Evolutionary conservation across 129 eudicot genomes (phyloP).

Genomic region (Flaveria bidentis): DNA sequence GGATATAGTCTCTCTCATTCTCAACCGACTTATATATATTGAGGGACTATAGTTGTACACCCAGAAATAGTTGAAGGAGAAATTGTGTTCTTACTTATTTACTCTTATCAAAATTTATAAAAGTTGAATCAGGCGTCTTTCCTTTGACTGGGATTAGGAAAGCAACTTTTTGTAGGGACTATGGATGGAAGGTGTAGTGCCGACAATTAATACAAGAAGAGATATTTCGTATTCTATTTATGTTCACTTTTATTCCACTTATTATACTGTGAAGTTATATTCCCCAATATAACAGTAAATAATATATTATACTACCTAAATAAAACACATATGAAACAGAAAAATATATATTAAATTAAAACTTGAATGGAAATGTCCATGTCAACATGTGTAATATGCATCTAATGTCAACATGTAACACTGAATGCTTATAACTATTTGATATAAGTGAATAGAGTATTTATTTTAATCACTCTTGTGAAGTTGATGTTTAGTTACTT

Average conservation of each 20-base stretch:
- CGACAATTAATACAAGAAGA: slow-evolving; percentile 11
- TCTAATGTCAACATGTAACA: neutral
- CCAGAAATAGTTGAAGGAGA: neutral
- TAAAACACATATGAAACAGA: too few species aligned
- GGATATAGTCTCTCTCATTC: too few species aligned
- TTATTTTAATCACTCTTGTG: slow-evolving; percentile 7
- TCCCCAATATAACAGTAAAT: neutral
- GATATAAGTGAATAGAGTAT: neutral
- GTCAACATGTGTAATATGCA: slow-evolving; percentile 14
- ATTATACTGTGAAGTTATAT: neutral
- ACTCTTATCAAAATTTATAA: neutral
- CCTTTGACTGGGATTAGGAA: slow-evolving; percentile 8
- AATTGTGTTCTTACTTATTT: neutral
- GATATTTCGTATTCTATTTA: neutral
- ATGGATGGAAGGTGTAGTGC: slow-evolving; percentile 23
- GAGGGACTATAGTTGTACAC: neutral
- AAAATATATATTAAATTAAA: too few species aligned
- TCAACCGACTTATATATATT: neutral
- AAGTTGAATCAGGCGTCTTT: slow-evolving; percentile 23
- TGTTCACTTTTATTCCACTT: neutral
- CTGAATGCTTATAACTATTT: neutral
- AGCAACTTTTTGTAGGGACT: slow-evolving; percentile 25
- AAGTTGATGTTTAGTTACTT: slow-evolving; percentile 14
- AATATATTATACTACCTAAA: too few species aligned
- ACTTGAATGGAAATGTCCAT: neutral